A percentile compares a stretch with the other conserved stretches of the same genome.
Conservation (phyloP, 1,284 basidiomycete species). For the Leccinum insigne region DNA sequence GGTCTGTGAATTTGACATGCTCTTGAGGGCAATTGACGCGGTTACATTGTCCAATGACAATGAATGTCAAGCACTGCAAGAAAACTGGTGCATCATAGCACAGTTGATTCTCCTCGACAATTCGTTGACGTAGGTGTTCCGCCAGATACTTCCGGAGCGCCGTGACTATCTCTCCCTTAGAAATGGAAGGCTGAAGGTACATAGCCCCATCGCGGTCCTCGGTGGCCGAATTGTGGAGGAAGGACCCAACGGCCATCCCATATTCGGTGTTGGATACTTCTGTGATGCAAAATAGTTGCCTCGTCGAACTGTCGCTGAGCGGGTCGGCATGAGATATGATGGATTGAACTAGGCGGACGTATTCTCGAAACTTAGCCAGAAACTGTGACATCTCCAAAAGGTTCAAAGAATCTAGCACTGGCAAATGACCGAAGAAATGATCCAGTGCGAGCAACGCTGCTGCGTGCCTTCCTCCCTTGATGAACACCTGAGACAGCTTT, state of each 20-base stretch:
- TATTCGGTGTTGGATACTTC: constrained; percentile 30
- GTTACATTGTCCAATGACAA: constrained; percentile 38
- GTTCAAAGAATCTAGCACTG: constrained; percentile 12
- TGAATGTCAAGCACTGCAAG: constrained; percentile 41
- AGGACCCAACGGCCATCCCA: constrained; percentile 27
- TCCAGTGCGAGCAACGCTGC: constrained; percentile 29
- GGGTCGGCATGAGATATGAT: constrained; percentile 32
- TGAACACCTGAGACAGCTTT: constrained; percentile 14
- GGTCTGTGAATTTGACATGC: constrained; percentile 32
- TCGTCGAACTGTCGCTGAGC: constrained; percentile 23
- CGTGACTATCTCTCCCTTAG: constrained; percentile 7
- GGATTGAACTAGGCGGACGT: constrained; percentile 36
- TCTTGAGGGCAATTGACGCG: constrained; percentile 37
- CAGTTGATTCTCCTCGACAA: constrained; percentile 37
- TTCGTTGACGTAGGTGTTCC: constrained; percentile 30
- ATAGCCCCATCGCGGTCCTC: constrained; percentile 6
- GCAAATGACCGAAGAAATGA: constrained; percentile 22
- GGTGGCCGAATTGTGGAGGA: constrained; percentile 21
- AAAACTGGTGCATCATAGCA: constrained; percentile 36
- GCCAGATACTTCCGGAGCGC: constrained; percentile 27
- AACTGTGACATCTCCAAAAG: constrained; percentile 31
- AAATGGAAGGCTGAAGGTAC: constrained; percentile 5
- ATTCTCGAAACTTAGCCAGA: constrained; percentile 38
- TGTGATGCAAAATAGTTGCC: constrained; percentile 41
- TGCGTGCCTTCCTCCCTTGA: constrained; percentile 1